Evolutionary conservation across 768 basidiomycete species (phyloP).

Genomic region (Boletus pseudo-olivaceus): DNA sequence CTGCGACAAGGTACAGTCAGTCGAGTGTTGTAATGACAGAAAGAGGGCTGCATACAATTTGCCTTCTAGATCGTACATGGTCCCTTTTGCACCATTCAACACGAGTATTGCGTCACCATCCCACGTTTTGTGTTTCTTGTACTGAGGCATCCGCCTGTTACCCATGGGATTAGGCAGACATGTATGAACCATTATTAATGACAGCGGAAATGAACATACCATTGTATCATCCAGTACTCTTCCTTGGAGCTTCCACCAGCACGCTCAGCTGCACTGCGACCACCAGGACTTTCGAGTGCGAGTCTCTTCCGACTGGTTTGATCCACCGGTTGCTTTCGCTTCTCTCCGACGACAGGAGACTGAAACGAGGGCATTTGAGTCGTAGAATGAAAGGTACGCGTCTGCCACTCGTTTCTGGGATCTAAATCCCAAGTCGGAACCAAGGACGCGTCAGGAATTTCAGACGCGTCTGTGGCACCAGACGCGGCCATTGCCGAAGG

Average conservation of each 20-base stretch:
- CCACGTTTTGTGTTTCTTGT: conserved; percentile 88
- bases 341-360: conserved; percentile 23
- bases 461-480: conserved; percentile 25
- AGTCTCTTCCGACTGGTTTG: conserved; percentile 26
- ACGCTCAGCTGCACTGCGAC: conserved; percentile 2
- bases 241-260: conserved; percentile 24
- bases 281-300: conserved; percentile 22
- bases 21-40: not conserved
- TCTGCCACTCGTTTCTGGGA: not conserved
- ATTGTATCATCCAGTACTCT: conserved; percentile 76
- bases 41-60: conserved; percentile 47
- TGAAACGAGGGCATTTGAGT: conserved; percentile 20
- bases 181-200: not conserved
- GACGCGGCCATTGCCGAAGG: conserved; percentile 12
- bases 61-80: conserved; percentile 60
- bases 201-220: conserved; percentile 38
- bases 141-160: conserved; percentile 61
- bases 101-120: conserved; percentile 77
- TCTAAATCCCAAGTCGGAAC: not conserved
- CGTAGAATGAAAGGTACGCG: not conserved
- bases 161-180: not conserved
- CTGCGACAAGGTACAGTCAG: conserved; percentile 30
- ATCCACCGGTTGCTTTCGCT: conserved; percentile 29
- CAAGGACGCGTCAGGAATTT: not conserved
- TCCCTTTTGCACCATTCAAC: conserved; percentile 42